Conservation (phyloP, 176 grass and related monocot species). For the Oryza glaberrima region DNA sequence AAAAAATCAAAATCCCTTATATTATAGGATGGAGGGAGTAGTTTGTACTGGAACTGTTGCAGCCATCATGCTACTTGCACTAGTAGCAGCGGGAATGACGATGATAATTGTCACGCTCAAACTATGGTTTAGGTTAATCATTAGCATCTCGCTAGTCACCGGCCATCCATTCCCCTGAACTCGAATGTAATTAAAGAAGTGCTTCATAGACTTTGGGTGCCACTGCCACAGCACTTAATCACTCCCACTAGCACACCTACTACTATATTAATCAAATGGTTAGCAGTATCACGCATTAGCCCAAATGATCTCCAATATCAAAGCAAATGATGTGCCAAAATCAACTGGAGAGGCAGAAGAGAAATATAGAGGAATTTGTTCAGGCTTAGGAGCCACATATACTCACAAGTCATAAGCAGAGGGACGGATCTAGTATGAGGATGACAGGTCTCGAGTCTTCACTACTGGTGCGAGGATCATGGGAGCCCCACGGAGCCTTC, state of each 20-base stretch:
- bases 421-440: too few relatives aligned
- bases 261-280: constrained; percentile 5
- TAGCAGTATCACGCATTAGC: neutral
- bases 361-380: neutral
- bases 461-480: too few relatives aligned
- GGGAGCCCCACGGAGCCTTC: too few relatives aligned
- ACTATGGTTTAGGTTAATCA: neutral
- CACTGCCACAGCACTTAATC: constrained; percentile 15
- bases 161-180: neutral
- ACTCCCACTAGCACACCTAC: neutral
- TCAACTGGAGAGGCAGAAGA: neutral
- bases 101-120: neutral
- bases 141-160: neutral
- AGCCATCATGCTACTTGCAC: neutral
- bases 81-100: neutral
- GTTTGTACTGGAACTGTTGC: constrained; percentile 15
- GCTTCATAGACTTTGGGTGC: constrained; percentile 7
- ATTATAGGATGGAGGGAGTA: neutral
- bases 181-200: neutral
- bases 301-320: neutral
- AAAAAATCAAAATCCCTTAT: too few relatives aligned
- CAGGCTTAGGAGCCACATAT: neutral
- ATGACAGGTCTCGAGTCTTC: too few relatives aligned
- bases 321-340: neutral
- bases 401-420: neutral